Percentiles rank a stretch among this genome's conserved stretches.
phyloP scores from a whole-genome alignment of 1,284 basidiomycete species.

The Apiotrichum porosum region DNA sequence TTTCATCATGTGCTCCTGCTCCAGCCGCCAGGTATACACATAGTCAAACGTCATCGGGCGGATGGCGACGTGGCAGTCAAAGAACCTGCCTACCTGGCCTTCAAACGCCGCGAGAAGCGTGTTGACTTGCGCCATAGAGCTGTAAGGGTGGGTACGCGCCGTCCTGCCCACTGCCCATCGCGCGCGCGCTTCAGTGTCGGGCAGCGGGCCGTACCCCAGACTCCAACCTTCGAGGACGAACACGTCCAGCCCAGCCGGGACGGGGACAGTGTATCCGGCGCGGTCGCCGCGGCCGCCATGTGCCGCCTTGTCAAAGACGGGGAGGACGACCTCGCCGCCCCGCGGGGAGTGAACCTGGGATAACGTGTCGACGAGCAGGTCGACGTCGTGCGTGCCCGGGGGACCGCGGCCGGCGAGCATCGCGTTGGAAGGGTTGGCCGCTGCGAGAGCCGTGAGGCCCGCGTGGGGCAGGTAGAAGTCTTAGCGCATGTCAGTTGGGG shows the following conservation, averaged over 20 bases:
- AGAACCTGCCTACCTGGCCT: conserved; percentile 1
- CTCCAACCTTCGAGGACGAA: conserved; percentile 66
- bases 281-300: conserved; percentile 78
- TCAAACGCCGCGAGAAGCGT: conserved; percentile 25
- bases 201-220: conserved; percentile 46
- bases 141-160: conserved; percentile 21
- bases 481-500: conserved; percentile 1
- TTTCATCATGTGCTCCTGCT: conserved; percentile 88
- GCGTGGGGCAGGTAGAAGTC: conserved; percentile 38
- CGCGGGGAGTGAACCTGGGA: neutral
- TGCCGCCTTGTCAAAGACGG: conserved; percentile 73
- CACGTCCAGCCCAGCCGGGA: conserved; percentile 64
- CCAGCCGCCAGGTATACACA: conserved; percentile 62
- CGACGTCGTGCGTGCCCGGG: conserved; percentile 42
- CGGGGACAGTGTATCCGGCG: neutral
- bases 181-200: conserved; percentile 41
- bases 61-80: conserved; percentile 31
- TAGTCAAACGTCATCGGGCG: conserved; percentile 26
- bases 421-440: conserved; percentile 28
- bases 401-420: conserved; percentile 43
- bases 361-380: conserved; percentile 1
- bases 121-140: conserved; percentile 27
- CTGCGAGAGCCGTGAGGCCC: conserved; percentile 27
- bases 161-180: conserved; percentile 27
- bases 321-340: neutral